Conservation (phyloP, 257 asterid genomes). For the Penstemon davidsonii region DNA sequence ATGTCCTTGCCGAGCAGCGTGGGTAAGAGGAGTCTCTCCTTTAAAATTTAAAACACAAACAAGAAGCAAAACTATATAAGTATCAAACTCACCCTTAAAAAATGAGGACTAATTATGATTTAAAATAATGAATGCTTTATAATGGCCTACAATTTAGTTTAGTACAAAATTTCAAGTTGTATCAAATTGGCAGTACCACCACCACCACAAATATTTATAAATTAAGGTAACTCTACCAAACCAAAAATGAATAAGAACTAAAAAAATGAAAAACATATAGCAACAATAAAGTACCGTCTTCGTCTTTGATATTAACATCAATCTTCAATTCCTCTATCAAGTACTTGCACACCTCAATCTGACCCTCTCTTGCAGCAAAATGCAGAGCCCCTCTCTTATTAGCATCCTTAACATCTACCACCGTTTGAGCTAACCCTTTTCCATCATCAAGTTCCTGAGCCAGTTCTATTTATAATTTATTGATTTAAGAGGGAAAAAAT, state of each 20-base stretch:
- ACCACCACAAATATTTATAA: background rate
- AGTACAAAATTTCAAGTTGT: background rate
- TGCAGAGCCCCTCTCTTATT: slow-evolving; percentile 94
- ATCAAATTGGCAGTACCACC: background rate
- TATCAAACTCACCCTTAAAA: slow-evolving; percentile 10
- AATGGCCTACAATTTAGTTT: background rate
- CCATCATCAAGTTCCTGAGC: slow-evolving; percentile 80
- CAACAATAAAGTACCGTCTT: slow-evolving; percentile 58
- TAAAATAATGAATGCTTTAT: background rate
- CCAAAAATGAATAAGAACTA: background rate
- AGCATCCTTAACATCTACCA: slow-evolving; percentile 85
- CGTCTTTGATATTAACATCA: slow-evolving; percentile 75
- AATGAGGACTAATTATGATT: background rate
- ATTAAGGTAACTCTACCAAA: background rate
- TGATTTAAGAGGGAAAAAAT: background rate
- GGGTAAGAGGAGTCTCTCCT: slow-evolving; percentile 93
- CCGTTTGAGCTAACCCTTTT: slow-evolving; percentile 71
- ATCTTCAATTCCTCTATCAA: slow-evolving; percentile 84
- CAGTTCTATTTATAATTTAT: slow-evolving; percentile 35
- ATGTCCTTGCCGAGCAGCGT: slow-evolving; percentile 93
- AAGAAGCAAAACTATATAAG: background rate
- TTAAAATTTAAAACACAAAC: slow-evolving; percentile 5
- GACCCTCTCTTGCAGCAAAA: slow-evolving; percentile 95
- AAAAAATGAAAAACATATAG: background rate
- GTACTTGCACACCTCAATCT: slow-evolving; percentile 81